phyloP scores from a whole-genome alignment of 2,329 filamentous ascomycete species.

The Coniochaeta sp. region DNA sequence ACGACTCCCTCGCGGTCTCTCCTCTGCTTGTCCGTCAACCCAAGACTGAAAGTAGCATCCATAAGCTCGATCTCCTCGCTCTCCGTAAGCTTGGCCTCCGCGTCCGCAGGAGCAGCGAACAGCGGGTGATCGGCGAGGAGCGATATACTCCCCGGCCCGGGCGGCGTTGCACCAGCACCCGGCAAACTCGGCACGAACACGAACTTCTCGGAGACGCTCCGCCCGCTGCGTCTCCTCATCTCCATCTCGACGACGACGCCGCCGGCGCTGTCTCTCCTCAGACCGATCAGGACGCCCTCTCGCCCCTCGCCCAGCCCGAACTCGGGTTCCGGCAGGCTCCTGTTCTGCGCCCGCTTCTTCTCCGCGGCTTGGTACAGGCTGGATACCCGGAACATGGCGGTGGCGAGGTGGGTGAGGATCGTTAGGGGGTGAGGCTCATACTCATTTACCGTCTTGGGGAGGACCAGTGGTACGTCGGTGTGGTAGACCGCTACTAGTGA shows the following conservation, averaged over 20 bases:
- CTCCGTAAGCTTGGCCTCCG: slow-evolving; percentile 20
- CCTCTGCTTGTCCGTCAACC: slow-evolving; percentile 84
- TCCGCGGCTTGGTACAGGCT: slow-evolving; percentile 69
- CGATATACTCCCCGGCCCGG: slow-evolving; percentile 27
- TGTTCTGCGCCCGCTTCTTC: slow-evolving; percentile 66
- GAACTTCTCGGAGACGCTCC: slow-evolving; percentile 65
- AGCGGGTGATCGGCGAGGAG: slow-evolving; percentile 72
- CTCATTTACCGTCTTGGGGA: slow-evolving; percentile 34
- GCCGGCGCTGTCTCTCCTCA: slow-evolving; percentile 35
- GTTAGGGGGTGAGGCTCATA: slow-evolving; percentile 65
- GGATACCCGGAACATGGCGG: slow-evolving; percentile 68
- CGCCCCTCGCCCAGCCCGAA: slow-evolving; percentile 72
- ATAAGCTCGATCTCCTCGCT: slow-evolving; percentile 45
- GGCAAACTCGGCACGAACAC: slow-evolving; percentile 30
- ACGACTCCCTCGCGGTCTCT: slow-evolving; percentile 82
- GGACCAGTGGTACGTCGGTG: slow-evolving; percentile 60
- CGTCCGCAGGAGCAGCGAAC: slow-evolving; percentile 46
- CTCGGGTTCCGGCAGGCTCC: slow-evolving; percentile 65
- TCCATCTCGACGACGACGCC: slow-evolving; percentile 79
- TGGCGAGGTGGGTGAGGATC: slow-evolving; percentile 78
- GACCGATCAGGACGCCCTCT: slow-evolving; percentile 71
- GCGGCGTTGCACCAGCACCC: slow-evolving; percentile 8
- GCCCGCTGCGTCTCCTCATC: slow-evolving; percentile 73
- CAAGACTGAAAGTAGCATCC: slow-evolving; percentile 76
- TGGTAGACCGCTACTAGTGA: slow-evolving; percentile 80